Percentiles rank a stretch among this genome's conserved stretches.
phyloP scores from a whole-genome alignment of 768 basidiomycete species.

The Mycena polygramma region DNA sequence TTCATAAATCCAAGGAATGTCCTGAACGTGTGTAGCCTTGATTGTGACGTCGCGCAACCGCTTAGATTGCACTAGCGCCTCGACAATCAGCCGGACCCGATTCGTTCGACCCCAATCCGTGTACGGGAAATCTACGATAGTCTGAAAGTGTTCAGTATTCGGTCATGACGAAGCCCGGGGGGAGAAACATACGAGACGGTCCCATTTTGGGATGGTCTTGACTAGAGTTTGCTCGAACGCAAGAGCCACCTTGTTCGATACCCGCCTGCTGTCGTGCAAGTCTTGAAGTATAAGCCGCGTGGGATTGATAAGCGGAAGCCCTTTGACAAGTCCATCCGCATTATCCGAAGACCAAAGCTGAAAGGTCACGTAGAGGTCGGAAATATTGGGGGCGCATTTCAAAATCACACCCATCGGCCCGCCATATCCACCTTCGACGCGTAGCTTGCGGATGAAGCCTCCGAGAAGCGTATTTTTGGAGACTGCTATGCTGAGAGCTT shows the following conservation, averaged over 20 bases:
- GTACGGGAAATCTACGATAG: background rate
- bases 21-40: background rate
- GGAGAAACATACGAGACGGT: background rate
- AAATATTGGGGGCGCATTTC: slow-evolving; percentile 11
- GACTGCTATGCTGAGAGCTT: slow-evolving; percentile 39
- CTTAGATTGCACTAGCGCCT: background rate
- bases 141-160: background rate
- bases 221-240: background rate
- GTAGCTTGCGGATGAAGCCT: slow-evolving; percentile 40
- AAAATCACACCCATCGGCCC: slow-evolving; percentile 13
- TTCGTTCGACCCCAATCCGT: no score
- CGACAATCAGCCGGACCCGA: background rate
- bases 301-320: slow-evolving; percentile 10
- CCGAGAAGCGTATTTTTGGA: slow-evolving; percentile 33
- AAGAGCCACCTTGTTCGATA: slow-evolving; percentile 9
- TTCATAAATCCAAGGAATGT: background rate
- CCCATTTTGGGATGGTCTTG: slow-evolving; percentile 1
- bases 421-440: slow-evolving; percentile 43
- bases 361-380: slow-evolving; percentile 15
- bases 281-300: background rate
- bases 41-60: background rate
- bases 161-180: background rate
- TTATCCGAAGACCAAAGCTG: background rate
- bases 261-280: background rate
- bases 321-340: slow-evolving; percentile 13